Conservation (phyloP, 441 rosid genomes). For the Euphorbia celastroides region DNA sequence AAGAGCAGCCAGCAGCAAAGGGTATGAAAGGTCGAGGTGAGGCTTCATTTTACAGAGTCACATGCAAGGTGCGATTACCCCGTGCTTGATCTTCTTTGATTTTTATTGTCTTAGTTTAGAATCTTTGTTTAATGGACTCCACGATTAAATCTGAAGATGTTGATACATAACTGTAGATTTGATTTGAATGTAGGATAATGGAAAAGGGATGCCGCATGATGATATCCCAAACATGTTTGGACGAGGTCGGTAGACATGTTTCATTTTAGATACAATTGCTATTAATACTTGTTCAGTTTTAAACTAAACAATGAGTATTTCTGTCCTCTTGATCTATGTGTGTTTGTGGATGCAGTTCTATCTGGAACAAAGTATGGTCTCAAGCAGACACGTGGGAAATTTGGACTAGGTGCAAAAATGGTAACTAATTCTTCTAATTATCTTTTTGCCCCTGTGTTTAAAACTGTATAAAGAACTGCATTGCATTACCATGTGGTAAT, state of each 20-base stretch:
- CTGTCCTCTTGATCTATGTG: conserved; percentile 17
- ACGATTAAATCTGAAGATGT: neutral
- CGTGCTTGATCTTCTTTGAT: conserved; percentile 9
- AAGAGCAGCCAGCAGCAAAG: conserved; percentile 63
- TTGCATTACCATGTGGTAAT: neutral
- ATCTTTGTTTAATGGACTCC: neutral
- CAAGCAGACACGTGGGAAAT: conserved; percentile 98
- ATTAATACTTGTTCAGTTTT: neutral
- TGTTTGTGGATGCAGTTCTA: conserved; percentile 52
- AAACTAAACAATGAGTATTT: neutral
- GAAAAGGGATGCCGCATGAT: conserved; percentile 99
- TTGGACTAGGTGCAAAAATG: conserved; percentile 99
- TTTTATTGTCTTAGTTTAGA: conserved; percentile 6
- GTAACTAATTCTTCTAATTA: conserved; percentile 31
- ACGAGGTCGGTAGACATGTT: conserved; percentile 50
- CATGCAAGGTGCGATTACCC: conserved; percentile 72
- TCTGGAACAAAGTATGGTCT: conserved; percentile 98
- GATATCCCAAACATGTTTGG: conserved; percentile 99
- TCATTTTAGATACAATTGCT: conserved; percentile 12
- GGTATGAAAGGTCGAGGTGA: conserved; percentile 81
- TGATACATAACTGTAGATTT: conserved; percentile 11
- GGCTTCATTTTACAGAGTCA: conserved; percentile 89
- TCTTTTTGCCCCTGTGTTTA: neutral
- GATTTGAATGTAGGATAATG: conserved; percentile 69
- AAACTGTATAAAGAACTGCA: neutral